Evolutionary conservation across 2,329 filamentous ascomycete genomes (phyloP), one percentile per base, ranked within the genome.

Genomic region (Ophiostoma sp.): DNA sequence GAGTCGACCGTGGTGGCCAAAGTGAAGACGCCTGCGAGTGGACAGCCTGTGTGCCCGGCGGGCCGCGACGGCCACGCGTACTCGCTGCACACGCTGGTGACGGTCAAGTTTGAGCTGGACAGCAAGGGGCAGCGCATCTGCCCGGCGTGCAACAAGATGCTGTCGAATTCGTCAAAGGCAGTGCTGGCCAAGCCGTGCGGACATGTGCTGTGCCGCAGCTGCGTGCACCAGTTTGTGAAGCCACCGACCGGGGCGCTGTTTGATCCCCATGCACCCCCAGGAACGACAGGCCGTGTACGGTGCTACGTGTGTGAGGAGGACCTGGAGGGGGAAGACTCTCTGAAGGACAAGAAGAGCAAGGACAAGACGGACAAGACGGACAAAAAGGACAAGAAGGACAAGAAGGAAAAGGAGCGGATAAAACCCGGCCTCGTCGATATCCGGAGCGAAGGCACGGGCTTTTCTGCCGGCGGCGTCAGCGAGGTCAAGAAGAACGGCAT

Each of bases 231-330:
- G 75, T 96, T 98, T 77, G 89, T 97, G 82, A 84, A 83, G 7
- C 84, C 87, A 58, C 80, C 78, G 72, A 58, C 36, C 36, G 5
- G 62, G 5, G 52, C 58, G 11, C 65, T 70, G 27, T 64, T 70
- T 76, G 85, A 89, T 76, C 86, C 87, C 5, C 89, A 92, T 73
- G 84, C 79, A 11, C 38, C 87, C 74, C 36, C 70, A 73, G 12
- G 74, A 76, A 9, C 67, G 36, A 74, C 78, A 0, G 81, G 83
- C 2, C 58, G 36, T 18, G 60, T 92, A 2, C 79, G 83, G 65
- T 98, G 95, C 78, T 97, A 92, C 77, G 93, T 97, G 5, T 98
- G 94, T 75, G 91, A 96, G 70, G 84, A 85, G 52, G 87, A 93
- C 74, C 78, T 97, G n/a, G 88, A 86, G 6, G 81, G 81, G 60